Evolutionary conservation across 306 rosid genomes (phyloP), one percentile per base, ranked within the genome.

Genomic region (Gillenia trifoliata): DNA sequence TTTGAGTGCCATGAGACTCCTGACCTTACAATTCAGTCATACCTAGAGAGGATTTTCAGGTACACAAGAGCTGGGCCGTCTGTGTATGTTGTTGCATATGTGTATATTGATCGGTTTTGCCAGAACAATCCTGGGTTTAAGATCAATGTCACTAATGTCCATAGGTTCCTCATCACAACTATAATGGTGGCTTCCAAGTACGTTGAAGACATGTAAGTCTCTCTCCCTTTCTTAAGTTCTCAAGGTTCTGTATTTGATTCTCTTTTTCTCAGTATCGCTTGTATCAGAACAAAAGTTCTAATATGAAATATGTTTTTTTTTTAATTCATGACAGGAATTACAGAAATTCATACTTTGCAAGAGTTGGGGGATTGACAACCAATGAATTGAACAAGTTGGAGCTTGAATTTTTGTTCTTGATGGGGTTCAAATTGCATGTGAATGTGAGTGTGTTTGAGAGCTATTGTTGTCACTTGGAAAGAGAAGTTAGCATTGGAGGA

Each of bases 371-470:
- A 65, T 77, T 93, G 64, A 83, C 87, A 33, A 85, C 88, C 31
- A 78, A 82, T 15, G 97, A 93, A 71, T 80, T 93, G 84, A 93
- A 93, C 86, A 81, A 79, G 22, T 57, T 93, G 85, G 98, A 93
- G 85, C 66, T 91, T 22, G 96, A 93, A 9, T 93, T 93, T 82
- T 80, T 91, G n/a, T 93, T 93, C 89, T 60, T 88, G 88, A 88
- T 93, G 96, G 87, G 89, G 22, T 93, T 93, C 85, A 93, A 91
- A 76, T 86, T 91, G 41, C 98, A 91, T 75, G 98, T 93, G 75
- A 93, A 93, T 85, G 85, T 93, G 81, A 93, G 98, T 86, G 96
- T 91, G 74, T 93, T 93, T 82, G 96, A 93, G 91, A 93, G 98
- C 78, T 93, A 93, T 73, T 93, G 98, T 52, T 80, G 89, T 68